phyloP scores from a whole-genome alignment of 345 rosid genomes.

The Salix dunnii region DNA sequence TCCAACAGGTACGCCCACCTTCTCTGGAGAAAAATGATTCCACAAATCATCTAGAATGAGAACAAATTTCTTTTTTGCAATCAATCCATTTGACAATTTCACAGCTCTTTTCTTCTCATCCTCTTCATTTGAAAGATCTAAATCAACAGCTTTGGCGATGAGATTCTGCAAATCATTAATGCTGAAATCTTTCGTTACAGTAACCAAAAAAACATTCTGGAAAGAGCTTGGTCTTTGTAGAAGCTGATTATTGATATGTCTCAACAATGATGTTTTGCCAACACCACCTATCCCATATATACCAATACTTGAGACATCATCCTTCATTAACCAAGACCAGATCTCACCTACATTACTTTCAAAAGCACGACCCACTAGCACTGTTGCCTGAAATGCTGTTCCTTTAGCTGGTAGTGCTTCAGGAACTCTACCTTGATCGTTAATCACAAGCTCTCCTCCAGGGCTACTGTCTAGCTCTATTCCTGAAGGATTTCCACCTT shows the following conservation, averaged over 20 bases:
- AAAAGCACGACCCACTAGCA: not conserved
- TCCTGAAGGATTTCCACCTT: not conserved
- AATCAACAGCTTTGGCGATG: not conserved
- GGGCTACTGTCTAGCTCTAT: not conserved
- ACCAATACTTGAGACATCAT: conserved; percentile 9
- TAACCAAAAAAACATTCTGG: conserved; percentile 11
- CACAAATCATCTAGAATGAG: conserved; percentile 18
- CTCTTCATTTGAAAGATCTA: not conserved
- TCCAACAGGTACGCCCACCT: conserved; percentile 16
- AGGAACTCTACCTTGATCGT: not conserved
- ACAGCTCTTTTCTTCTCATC: conserved; percentile 9
- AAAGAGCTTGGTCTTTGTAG: not conserved
- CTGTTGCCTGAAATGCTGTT: not conserved
- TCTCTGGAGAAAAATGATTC: not conserved
- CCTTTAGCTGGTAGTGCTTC: not conserved
- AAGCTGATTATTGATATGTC: conserved; percentile 9
- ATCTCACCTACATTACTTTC: not conserved
- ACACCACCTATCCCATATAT: conserved; percentile 22
- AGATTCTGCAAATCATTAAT: not conserved
- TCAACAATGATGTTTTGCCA: conserved; percentile 19
- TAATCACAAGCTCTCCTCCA: not conserved
- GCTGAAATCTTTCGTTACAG: not conserved
- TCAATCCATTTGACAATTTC: not conserved
- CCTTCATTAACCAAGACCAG: conserved; percentile 9
- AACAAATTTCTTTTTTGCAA: not conserved